These are phyloP conservation scores for Lentithecium fluviatile DNA, from an alignment of 495 filamentous ascomycete genomes.

Conservation along the genomic window DNA sequence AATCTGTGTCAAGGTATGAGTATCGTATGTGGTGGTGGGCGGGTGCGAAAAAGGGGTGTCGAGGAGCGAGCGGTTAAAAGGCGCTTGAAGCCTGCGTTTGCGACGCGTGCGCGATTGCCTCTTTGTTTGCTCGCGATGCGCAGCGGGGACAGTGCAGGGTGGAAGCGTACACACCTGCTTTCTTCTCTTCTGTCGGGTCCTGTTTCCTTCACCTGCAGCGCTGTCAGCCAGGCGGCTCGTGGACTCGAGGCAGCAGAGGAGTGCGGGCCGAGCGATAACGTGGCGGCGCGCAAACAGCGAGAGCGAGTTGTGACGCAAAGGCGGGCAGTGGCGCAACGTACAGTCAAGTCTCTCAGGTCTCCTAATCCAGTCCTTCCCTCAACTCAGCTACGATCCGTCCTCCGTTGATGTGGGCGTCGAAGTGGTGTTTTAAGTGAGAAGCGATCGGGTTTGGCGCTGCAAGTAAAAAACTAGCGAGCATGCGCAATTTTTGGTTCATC, in stretches of 20 bases:
- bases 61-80: neutral
- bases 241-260: neutral
- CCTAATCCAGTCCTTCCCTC: slow-evolving; percentile 40
- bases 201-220: slow-evolving; percentile 28
- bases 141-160: neutral
- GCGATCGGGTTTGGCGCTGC: slow-evolving; percentile 15
- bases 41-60: slow-evolving; percentile 10
- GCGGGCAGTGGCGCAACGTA: slow-evolving; percentile 12
- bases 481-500: slow-evolving; percentile 20
- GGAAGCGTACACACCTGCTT: slow-evolving; percentile 25
- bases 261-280: slow-evolving; percentile 10
- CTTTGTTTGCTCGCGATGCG: neutral
- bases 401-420: slow-evolving; percentile 1
- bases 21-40: slow-evolving; percentile 1
- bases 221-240: too few species aligned
- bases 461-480: slow-evolving; percentile 23
- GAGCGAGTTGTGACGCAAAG: neutral
- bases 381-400: slow-evolving; percentile 35
- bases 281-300: slow-evolving; percentile 9
- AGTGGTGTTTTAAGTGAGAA: slow-evolving; percentile 1
- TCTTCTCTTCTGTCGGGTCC: slow-evolving; percentile 18
- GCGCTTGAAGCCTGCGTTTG: neutral
- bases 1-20: slow-evolving; percentile 14
- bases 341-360: slow-evolving; percentile 33
- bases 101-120: neutral